Evolutionary conservation across 2,329 filamentous ascomycete species (phyloP), one percentile per base, ranked within the genome.

Genomic region (Septoria petroselini): DNA sequence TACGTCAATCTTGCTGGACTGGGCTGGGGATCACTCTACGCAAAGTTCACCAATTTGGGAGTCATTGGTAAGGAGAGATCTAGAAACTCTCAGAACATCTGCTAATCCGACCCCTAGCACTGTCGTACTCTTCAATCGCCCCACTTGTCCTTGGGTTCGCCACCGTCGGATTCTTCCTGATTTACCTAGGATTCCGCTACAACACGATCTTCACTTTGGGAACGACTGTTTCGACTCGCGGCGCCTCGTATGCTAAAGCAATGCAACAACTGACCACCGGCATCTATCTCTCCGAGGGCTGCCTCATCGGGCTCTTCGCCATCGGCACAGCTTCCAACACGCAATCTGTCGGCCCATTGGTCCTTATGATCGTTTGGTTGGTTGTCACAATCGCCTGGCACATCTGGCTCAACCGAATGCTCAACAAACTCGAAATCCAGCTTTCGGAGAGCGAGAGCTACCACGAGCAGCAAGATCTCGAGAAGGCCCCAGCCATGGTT

Each of bases 161-260:
- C 4, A 65, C 66, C 6, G 58, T 75, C 5, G 70, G 72, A 21
- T 67, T 75, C 48, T 55, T 52, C 14, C 65, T 75, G n/a, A 61
- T 76, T 29, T 75, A 74, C 60, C 50, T 74, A 25, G 72, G 70
- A 9, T 76, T 70, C 64, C 66, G 71, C 17, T 76, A 75, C 67
- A 75, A 74, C 57, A 68, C 73, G 41, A 67, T 75, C n/a, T 75
- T 73, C 60, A 71, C 71, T 3, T 70, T 72, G 48, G 70, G 70
- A 41, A 71, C 69, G 33, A 57, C 67, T 31, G 65, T 74, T 18
- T 72, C 74, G 44, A 75, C 73, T 30, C 67, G 69, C 46, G 73
- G 73, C 7, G 62, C 61, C 3, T 67, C 68, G 1, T 75, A 75
- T 53, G 65, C 67, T 29, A 68, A 69, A 21, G 73, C 73, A 0